phyloP scores from a whole-genome alignment of 1,284 basidiomycete species.

The Ustilago tritici region DNA sequence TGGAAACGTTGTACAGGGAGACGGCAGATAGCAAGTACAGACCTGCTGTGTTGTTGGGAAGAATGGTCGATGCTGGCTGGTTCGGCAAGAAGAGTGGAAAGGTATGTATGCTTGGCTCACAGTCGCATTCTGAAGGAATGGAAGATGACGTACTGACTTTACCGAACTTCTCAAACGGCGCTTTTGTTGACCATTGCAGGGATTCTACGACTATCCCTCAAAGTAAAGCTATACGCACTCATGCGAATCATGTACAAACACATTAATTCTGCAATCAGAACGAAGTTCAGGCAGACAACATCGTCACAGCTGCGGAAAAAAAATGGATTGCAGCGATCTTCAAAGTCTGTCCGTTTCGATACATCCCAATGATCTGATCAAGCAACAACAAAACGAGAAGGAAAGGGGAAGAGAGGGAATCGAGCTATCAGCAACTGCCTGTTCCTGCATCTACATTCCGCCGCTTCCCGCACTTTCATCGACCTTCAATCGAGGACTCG shows the following conservation, averaged over 20 bases:
- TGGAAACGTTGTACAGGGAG: constrained; percentile 72
- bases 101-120: constrained; percentile 33
- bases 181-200: constrained; percentile 23
- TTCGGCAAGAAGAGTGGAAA: constrained; percentile 82
- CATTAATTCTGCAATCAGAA: background rate
- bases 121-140: too few species aligned
- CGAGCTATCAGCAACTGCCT: background rate
- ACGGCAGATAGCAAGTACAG: constrained; percentile 96
- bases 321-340: background rate
- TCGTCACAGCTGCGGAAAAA: background rate
- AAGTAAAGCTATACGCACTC: constrained; percentile 19
- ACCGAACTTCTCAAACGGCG: background rate
- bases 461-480: background rate
- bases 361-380: background rate
- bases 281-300: background rate
- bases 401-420: background rate
- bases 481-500: background rate
- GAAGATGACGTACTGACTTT: background rate
- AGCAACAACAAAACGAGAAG: background rate
- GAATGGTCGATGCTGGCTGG: constrained; percentile 98
- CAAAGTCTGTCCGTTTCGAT: background rate
- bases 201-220: constrained; percentile 64
- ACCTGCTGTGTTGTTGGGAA: constrained; percentile 87
- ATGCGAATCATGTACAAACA: background rate
- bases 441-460: background rate